phyloP scores from a whole-genome alignment of 2,329 filamentous ascomycete species.

The Apiospora hydei region DNA sequence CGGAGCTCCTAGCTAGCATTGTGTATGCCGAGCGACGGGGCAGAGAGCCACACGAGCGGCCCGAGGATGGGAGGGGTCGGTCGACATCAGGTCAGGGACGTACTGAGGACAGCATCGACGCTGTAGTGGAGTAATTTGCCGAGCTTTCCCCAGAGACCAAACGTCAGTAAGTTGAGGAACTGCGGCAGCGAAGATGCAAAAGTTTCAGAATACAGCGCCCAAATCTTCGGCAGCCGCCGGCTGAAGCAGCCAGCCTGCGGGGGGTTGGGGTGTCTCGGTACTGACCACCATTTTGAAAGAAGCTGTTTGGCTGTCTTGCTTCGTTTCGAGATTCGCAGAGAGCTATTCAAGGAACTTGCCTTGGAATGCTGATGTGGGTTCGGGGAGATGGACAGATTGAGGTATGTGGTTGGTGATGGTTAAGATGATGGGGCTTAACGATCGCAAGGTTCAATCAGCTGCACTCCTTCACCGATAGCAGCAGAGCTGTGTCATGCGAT shows the following conservation, averaged over 20 bases:
- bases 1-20: conserved; percentile 4
- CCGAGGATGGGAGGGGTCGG: neutral
- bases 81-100: conserved; percentile 44
- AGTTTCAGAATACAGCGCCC: conserved; percentile 48
- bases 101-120: conserved; percentile 93
- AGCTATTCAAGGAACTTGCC: neutral
- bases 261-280: neutral
- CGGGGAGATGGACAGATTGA: neutral
- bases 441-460: conserved; percentile 13
- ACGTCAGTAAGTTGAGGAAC: conserved; percentile 73
- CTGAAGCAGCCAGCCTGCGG: conserved; percentile 8
- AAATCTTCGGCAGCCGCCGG: conserved; percentile 3
- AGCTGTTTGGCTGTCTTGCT: neutral
- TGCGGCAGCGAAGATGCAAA: conserved; percentile 44
- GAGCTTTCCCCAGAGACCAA: conserved; percentile 79
- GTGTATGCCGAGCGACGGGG: conserved; percentile 2
- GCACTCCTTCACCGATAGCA: conserved; percentile 8
- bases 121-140: conserved; percentile 93
- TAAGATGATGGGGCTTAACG: conserved; percentile 5
- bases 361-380: neutral
- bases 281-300: conserved; percentile 6
- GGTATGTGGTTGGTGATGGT: conserved; percentile 16
- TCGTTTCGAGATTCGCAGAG: neutral
- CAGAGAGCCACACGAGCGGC: neutral
- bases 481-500: conserved; percentile 13